Evolutionary conservation across 2,329 filamentous ascomycete species (phyloP), one percentile per base, ranked within the genome.

Genomic region (Ceratocystis huliohia): DNA sequence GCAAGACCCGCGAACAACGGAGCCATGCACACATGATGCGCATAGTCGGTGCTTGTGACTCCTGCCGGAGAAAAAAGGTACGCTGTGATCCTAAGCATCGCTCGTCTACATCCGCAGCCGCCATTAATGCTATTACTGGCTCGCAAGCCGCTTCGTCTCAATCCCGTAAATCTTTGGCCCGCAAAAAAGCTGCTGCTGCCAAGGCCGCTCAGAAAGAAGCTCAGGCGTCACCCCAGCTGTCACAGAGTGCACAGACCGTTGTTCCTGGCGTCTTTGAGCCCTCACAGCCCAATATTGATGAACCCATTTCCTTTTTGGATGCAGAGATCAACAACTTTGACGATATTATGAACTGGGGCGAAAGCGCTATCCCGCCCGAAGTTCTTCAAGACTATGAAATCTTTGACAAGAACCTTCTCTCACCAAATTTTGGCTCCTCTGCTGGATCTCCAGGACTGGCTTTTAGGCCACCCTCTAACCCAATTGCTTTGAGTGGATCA

Each of bases 21-120:
- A 84, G 86, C 65, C 84, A 86, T 71, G 84, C 84, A 5, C 84
- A 86, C 70, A 75, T 86, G 61, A 87, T 87, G 82, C 78, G 84
- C 68, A 84, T 84, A 72, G 83, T 86, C 73, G 86, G 86, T 76
- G 84, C 84, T n/a, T 87, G 84, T 72, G 81, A 85, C 56, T 76
- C 78, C 68, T 87, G 84, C 76, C 77, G 79, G 68, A 78, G 77
- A 73, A 87, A 85, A 79, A 87, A 87, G 80, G 78, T 82, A 50
- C 80, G 83, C 59, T 85, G 83, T 72, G 82, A 84, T 70, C 83
- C 83, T 1, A 82, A 79, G 74, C 82, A 85, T 73, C 82, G 79
- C 77, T 44, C 10, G 6, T 30, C 30, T 6, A 37, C 13, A 20
- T 1, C n/a, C 68, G 71, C 74, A 2, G 73, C 72, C 65, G 68